phyloP scores from a whole-genome alignment of 306 rosid genomes.

The Glycine soja region DNA sequence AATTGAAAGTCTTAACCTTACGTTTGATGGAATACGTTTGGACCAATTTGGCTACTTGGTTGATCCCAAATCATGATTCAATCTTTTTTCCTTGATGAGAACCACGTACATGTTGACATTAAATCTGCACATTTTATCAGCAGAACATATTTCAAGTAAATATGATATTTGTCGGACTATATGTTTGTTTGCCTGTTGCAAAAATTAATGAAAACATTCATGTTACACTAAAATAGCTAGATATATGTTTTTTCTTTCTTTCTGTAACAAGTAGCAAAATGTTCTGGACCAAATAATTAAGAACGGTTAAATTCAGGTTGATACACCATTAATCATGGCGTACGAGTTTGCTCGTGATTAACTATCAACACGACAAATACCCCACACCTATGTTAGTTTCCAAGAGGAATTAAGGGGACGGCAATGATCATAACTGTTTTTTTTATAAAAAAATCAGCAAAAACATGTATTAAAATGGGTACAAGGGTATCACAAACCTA shows the following conservation, averaged over 20 bases:
- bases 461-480: too few species aligned
- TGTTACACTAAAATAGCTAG: too few species aligned
- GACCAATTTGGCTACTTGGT: too few species aligned
- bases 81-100: not conserved
- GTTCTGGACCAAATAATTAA: too few species aligned
- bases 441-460: too few species aligned
- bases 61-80: not conserved
- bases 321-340: not conserved
- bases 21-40: too few species aligned
- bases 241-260: too few species aligned
- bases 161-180: not conserved
- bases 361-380: not conserved
- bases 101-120: not conserved
- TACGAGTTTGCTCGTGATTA: slow-evolving; percentile 4
- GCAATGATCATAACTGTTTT: too few species aligned
- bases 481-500: too few species aligned
- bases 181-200: not conserved
- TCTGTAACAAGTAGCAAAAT: too few species aligned
- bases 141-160: not conserved
- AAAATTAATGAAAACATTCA: not conserved
- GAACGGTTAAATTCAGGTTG: too few species aligned
- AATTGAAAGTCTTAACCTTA: too few species aligned
- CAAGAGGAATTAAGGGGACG: not conserved
- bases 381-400: not conserved
- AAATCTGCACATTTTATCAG: not conserved